Conservation (phyloP, 2,329 filamentous ascomycete genomes). For the Sporothrix luriei region DNA sequence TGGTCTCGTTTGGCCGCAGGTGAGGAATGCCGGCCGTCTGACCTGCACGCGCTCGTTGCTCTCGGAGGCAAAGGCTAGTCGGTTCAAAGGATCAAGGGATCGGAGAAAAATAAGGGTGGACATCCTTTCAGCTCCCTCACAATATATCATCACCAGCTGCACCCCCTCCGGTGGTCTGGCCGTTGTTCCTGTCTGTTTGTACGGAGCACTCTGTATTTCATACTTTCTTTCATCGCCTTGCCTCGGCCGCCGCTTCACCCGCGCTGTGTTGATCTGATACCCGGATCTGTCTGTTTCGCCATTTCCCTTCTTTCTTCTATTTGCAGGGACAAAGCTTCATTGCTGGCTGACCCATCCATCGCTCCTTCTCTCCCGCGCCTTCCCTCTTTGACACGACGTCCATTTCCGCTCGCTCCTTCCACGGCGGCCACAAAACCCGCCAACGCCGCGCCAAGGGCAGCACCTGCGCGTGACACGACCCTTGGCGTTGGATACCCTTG, state of each 20-base stretch:
- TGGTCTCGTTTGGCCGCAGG: too few relatives aligned
- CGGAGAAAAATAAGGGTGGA: too few relatives aligned
- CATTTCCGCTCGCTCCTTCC: neutral
- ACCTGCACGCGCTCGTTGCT: too few relatives aligned
- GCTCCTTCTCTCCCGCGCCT: neutral
- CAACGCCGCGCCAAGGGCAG: neutral
- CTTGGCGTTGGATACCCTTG: neutral
- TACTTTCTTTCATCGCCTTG: neutral
- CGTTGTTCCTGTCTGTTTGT: too few relatives aligned
- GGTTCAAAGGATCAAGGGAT: too few relatives aligned
- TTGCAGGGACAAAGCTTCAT: neutral
- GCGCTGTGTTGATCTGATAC: conserved; percentile 1
- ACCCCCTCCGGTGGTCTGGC: too few relatives aligned
- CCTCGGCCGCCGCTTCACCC: neutral
- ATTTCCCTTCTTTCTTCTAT: neutral
- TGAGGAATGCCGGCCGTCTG: too few relatives aligned
- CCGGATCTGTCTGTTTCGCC: neutral
- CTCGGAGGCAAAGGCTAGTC: too few relatives aligned
- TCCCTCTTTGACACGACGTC: neutral
- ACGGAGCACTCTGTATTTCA: too few relatives aligned
- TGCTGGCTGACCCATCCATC: neutral
- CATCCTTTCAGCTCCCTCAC: too few relatives aligned
- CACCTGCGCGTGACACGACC: neutral
- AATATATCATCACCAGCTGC: too few relatives aligned
- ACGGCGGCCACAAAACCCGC: neutral